Conservation (phyloP, 1,284 basidiomycete genomes). For the Microbotryomycetes sp. region DNA sequence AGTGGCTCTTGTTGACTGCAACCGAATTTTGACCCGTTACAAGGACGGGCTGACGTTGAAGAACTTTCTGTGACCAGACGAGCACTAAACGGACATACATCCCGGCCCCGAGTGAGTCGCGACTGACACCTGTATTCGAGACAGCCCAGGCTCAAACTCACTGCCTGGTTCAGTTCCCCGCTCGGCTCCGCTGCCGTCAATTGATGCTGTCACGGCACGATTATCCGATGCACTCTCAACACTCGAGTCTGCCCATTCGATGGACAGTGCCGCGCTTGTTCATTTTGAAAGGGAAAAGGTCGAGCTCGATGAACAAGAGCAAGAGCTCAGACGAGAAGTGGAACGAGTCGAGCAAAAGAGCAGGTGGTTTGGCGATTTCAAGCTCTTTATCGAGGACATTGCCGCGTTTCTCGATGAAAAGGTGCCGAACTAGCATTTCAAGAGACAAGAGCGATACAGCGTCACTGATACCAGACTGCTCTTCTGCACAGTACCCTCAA, state of each 20-base stretch:
- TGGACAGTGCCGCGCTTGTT: conserved; percentile 34
- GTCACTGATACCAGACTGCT: not conserved
- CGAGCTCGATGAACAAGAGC: conserved; percentile 65
- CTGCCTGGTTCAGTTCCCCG: conserved; percentile 52
- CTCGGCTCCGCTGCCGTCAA: conserved; percentile 49
- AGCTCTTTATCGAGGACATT: conserved; percentile 77
- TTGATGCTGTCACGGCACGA: conserved; percentile 62
- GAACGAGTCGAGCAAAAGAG: conserved; percentile 69
- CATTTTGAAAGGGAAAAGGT: conserved; percentile 54
- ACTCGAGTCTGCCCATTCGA: conserved; percentile 44
- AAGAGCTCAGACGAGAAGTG: conserved; percentile 71
- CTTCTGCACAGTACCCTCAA: conserved; percentile 60
- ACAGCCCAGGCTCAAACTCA: not conserved
- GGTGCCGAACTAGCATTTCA: conserved; percentile 44
- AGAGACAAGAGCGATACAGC: not conserved
- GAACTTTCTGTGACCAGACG: conserved; percentile 5
- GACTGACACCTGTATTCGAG: too few species aligned
- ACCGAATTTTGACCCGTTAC: too few species aligned
- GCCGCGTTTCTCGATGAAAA: conserved; percentile 87
- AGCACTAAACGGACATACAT: conserved; percentile 48
- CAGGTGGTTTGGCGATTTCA: conserved; percentile 78
- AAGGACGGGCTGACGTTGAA: too few species aligned
- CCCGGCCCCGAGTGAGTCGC: conserved; percentile 61
- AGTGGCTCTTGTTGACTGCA: too few species aligned
- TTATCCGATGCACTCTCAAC: conserved; percentile 57